phyloP scores from a whole-genome alignment of 148 eudicot genomes.

The Silene conica region DNA sequence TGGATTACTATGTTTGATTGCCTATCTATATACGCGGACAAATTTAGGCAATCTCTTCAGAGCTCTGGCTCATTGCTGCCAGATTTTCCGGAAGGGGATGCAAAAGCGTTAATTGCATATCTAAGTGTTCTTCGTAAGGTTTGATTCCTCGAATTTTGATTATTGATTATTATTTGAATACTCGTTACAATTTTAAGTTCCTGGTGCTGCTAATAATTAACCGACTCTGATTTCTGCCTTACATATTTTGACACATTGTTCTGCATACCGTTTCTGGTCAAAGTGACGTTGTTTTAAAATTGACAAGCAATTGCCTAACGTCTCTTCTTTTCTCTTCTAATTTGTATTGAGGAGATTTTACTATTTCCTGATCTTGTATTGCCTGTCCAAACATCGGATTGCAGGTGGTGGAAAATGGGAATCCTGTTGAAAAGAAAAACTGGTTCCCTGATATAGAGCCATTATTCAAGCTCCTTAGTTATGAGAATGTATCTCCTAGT shows the following conservation, averaged over 20 bases:
- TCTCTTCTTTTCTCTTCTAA: not conserved
- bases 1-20: constrained; percentile 93
- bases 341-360: not conserved
- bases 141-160: not conserved
- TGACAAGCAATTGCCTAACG: not conserved
- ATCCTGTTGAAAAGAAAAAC: constrained; percentile 66
- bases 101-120: constrained; percentile 91
- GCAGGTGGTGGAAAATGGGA: constrained; percentile 84
- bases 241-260: not conserved
- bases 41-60: constrained; percentile 82
- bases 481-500: constrained; percentile 95
- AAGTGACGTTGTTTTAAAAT: not conserved
- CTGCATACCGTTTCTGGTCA: not conserved
- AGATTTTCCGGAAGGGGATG: constrained; percentile 95
- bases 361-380: not conserved
- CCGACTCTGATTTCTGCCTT: no score
- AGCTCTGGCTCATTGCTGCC: constrained; percentile 74
- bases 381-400: constrained; percentile 2
- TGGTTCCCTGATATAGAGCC: constrained; percentile 99
- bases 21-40: constrained; percentile 77
- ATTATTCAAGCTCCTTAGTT: constrained; percentile 90
- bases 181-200: not conserved
- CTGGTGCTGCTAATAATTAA: not conserved
- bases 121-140: constrained; percentile 84
- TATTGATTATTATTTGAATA: not conserved